Evolutionary conservation across 2,329 filamentous ascomycete genomes (phyloP), one percentile per base, ranked within the genome.

Genomic region (Trichoderma gracile): DNA sequence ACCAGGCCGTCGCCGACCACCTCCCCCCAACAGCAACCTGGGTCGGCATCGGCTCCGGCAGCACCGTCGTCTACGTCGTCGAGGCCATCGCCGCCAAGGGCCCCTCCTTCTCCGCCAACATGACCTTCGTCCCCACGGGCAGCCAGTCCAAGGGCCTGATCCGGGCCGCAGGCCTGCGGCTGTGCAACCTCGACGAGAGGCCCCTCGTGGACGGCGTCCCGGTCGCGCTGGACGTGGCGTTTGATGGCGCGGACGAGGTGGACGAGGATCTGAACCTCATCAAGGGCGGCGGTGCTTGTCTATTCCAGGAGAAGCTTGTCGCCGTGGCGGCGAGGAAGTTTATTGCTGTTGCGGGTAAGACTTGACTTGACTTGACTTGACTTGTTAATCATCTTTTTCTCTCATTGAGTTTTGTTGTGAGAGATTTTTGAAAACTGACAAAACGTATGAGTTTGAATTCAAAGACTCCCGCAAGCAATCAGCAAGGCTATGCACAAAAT

Each of bases 301-400:
- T 98, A 64, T 96, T 97, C 80, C 95, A 98, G 78, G 95, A 99
- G 80, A 99, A 99, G 81, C 83, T 99, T 42, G 93, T 99, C 5
- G 93, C 93, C 5, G 86, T 92, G 66, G 86, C 90, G 56, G 89
- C 92, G 3, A 90, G 87, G 77, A 91, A 91, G 74, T 97, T 97
- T 73, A 84, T 97, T 67, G 94, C 91, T 71, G 92, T 96, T 65
- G 92, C 92, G 64, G 89, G 89, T 91, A 78, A 72, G 83, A 77
- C 19, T 25, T 19, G 17, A 38, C n/a, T n/a, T n/a, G n/a, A n/a
- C n/a, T n/a, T n/a, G n/a, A n/a, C n/a, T n/a, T n/a, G n/a, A n/a
- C n/a, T n/a, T n/a, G n/a, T n/a, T n/a, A n/a, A n/a, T n/a, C n/a
- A n/a, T n/a, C n/a, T n/a, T n/a, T n/a, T n/a, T n/a, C n/a, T n/a